These are phyloP conservation scores for Phytophthora crassamura DNA, from an alignment of 352 stramenopile species.

Conservation along the genomic window DNA sequence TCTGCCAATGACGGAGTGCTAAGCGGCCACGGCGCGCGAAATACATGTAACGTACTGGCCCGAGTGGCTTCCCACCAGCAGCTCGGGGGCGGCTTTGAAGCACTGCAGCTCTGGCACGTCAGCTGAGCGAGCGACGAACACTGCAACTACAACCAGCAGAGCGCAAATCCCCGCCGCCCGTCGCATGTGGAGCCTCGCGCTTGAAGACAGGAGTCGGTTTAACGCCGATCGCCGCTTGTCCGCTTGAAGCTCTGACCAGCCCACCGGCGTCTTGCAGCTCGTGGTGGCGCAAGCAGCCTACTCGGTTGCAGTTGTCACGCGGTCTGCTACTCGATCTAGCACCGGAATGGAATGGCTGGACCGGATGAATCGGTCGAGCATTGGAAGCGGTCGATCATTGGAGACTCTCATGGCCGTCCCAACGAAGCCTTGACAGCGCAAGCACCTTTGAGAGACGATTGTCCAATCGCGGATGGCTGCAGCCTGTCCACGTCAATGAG, in stretches of 20 bases:
- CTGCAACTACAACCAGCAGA: slow-evolving; percentile 12
- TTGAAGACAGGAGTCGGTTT: slow-evolving; percentile 34
- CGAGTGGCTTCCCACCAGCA: slow-evolving; percentile 3
- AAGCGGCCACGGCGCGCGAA: slow-evolving; percentile 9
- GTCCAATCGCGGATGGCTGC: slow-evolving; percentile 24
- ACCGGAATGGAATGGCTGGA: too few species aligned
- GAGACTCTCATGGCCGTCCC: too few species aligned
- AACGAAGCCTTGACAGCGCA: too few species aligned
- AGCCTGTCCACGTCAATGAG: slow-evolving; percentile 7
- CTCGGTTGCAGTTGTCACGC: slow-evolving; percentile 8
- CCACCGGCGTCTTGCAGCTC: slow-evolving; percentile 20
- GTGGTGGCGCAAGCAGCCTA: slow-evolving; percentile 16
- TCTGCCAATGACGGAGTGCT: slow-evolving; percentile 18
- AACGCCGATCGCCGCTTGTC: slow-evolving; percentile 31
- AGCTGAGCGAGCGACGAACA: slow-evolving; percentile 13
- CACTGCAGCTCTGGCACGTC: too few species aligned
- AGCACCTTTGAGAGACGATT: slow-evolving; percentile 21
- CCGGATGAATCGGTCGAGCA: too few species aligned
- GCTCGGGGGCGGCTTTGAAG: not conserved
- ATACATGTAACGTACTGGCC: too few species aligned
- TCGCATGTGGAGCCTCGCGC: slow-evolving; percentile 31
- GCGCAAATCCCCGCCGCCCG: slow-evolving; percentile 21
- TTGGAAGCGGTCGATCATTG: not conserved
- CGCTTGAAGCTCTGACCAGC: slow-evolving; percentile 28
- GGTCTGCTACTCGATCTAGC: not conserved